Evolutionary conservation across 345 rosid species (phyloP), one percentile per base, ranked within the genome.

Genomic region (Syzygium grande): DNA sequence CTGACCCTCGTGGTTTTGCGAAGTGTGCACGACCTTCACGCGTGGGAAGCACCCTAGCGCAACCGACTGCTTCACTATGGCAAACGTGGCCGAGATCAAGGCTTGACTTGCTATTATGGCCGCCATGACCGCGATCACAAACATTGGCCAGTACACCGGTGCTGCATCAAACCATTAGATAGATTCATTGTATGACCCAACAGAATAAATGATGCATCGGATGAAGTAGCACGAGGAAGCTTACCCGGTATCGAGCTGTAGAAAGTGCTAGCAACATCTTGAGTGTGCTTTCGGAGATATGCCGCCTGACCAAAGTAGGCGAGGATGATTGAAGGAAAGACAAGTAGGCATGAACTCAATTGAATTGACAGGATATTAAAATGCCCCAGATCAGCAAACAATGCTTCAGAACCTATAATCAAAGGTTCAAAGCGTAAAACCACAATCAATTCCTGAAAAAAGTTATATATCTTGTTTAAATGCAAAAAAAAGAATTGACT

Each of bases 331-430:
- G 92, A 87, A 11, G 94, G 92, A 46, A 89, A 49, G 12, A 92
- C 88, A 4, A 92, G 53, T 12, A 11, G 1, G 41, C 92, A 89
- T 4, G 89, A 41, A 86, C 94, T 91, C 17, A 92, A 19, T 51
- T 86, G 92, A 54, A 92, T 88, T 2, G 94, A 87, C 6, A 88
- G 89, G 11, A 91, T 56, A 5, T 87, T 84, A 88, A 92, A 92
- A 59, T 91, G 92, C 1, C 92, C 92, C 85, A 91, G 58, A 90
- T 92, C 92, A 29, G 92, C 94, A 87, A 92, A 92, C 86, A 92
- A 53, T 4, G 94, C 92, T 90, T 92, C 92, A 10, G 92, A 85
- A 63, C 93, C 93, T 89, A 55, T 54, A 53, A 54, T 38, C 15
- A 51, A 0, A 46, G 34, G 30, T 8, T 59, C 30, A 49, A 65